phyloP scores from a whole-genome alignment of 306 rosid genomes.

The Rosa chinensis region DNA sequence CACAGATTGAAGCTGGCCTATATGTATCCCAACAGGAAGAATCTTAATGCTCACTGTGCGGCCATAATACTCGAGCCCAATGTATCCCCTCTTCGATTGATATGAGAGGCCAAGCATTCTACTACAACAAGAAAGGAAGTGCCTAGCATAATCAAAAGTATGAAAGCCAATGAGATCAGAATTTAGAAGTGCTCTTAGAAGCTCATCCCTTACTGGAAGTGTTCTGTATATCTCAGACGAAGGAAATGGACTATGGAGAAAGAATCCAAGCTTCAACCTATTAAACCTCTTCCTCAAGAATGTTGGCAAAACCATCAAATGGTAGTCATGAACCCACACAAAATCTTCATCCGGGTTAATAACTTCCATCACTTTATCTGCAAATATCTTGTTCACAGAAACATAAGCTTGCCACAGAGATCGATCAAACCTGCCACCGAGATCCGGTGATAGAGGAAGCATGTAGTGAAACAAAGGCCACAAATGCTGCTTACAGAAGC shows the following conservation, averaged over 20 bases:
- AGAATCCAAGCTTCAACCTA: conserved; percentile 53
- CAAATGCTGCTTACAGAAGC: conserved; percentile 83
- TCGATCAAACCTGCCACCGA: conserved; percentile 80
- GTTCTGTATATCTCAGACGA: conserved; percentile 72
- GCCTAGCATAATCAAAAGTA: conserved; percentile 91
- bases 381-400: conserved; percentile 90
- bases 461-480: conserved; percentile 94
- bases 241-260: conserved; percentile 67
- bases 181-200: conserved; percentile 79
- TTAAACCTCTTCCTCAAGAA: conserved; percentile 74
- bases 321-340: conserved; percentile 95
- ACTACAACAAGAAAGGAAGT: conserved; percentile 86
- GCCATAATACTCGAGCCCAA: conserved; percentile 88
- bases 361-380: conserved; percentile 90
- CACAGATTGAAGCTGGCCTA: conserved; percentile 68
- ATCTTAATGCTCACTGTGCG: conserved; percentile 79
- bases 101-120: conserved; percentile 85
- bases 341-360: conserved; percentile 66
- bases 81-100: conserved; percentile 88
- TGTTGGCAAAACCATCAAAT: conserved; percentile 91
- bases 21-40: conserved; percentile 82
- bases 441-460: conserved; percentile 87
- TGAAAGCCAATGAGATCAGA: conserved; percentile 89
- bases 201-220: conserved; percentile 87
- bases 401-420: conserved; percentile 89